phyloP scores from a whole-genome alignment of 2,329 filamentous ascomycete genomes.

The Hypoxylon sp. region DNA sequence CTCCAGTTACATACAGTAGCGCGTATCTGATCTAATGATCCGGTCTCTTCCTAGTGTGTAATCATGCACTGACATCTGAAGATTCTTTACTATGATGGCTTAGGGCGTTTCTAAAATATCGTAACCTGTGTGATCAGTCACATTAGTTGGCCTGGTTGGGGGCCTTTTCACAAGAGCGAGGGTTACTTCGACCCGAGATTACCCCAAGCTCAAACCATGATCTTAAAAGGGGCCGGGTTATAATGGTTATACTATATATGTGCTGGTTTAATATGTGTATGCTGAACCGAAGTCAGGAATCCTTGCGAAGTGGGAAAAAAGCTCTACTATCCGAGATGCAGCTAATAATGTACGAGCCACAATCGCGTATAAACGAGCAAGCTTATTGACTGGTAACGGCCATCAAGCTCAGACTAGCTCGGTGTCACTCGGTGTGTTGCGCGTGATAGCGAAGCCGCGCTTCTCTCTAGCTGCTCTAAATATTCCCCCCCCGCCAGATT shows the following conservation, averaged over 20 bases:
- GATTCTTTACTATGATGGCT: slow-evolving; percentile 35
- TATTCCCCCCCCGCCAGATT: slow-evolving; percentile 40
- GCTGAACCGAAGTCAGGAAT: slow-evolving; percentile 44
- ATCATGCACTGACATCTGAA: slow-evolving; percentile 28
- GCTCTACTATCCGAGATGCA: slow-evolving; percentile 46
- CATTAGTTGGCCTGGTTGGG: slow-evolving; percentile 44
- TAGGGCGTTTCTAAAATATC: slow-evolving; percentile 28
- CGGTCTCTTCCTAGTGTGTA: slow-evolving; percentile 23
- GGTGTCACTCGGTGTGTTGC: slow-evolving; percentile 46
- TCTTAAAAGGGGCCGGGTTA: slow-evolving; percentile 52
- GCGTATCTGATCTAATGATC: slow-evolving; percentile 31
- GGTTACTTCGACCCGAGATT: slow-evolving; percentile 56
- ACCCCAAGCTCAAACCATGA: slow-evolving; percentile 52
- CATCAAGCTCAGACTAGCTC: slow-evolving; percentile 35
- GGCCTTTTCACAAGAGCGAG: slow-evolving; percentile 43
- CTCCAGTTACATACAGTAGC: slow-evolving; percentile 32
- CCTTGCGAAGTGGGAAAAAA: slow-evolving; percentile 42
- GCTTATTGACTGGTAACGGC: slow-evolving; percentile 34
- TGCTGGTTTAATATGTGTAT: slow-evolving; percentile 57
- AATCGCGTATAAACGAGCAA: slow-evolving; percentile 40
- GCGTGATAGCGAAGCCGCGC: slow-evolving; percentile 26
- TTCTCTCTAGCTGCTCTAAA: slow-evolving; percentile 20
- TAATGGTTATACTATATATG: slow-evolving; percentile 59
- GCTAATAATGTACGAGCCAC: slow-evolving; percentile 42
- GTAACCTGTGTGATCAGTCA: slow-evolving; percentile 41